Evolutionary conservation across 768 basidiomycete species (phyloP).

Genomic region (Mrakia gelida): DNA sequence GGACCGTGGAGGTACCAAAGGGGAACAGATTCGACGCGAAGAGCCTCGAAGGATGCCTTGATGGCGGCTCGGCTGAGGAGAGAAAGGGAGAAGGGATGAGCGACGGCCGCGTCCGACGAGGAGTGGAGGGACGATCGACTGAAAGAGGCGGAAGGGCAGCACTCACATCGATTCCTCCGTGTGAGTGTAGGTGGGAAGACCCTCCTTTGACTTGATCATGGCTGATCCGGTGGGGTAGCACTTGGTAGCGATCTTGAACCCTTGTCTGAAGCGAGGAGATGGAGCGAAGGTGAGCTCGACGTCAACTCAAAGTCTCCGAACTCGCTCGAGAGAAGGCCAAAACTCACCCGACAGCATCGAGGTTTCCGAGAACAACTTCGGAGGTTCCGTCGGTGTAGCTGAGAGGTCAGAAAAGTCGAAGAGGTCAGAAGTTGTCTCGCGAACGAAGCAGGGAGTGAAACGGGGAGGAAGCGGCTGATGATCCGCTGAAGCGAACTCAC

Average conservation of each 20-base stretch:
- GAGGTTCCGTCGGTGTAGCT: slow-evolving; percentile 55
- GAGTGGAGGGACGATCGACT: not conserved
- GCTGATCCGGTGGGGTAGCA: not conserved
- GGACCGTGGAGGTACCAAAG: slow-evolving; percentile 54
- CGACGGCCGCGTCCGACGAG: too few relatives aligned
- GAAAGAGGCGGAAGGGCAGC: too few relatives aligned
- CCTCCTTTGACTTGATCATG: not conserved
- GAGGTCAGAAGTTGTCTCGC: too few relatives aligned
- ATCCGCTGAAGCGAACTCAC: too few relatives aligned
- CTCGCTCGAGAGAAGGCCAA: not conserved
- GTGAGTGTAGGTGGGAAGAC: not conserved
- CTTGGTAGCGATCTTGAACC: slow-evolving; percentile 12
- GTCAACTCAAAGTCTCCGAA: not conserved
- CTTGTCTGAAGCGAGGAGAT: not conserved
- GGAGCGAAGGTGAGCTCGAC: not conserved
- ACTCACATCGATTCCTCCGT: not conserved
- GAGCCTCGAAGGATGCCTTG: slow-evolving; percentile 46
- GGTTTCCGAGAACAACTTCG: slow-evolving; percentile 41
- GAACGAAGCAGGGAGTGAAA: not conserved
- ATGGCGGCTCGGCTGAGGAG: not conserved
- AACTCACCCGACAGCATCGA: slow-evolving; percentile 5
- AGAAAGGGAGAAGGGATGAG: not conserved
- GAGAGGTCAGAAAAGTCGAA: not conserved
- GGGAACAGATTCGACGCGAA: slow-evolving; percentile 51
- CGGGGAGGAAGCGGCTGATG: too few relatives aligned